phyloP scores from a whole-genome alignment of 2,329 filamentous ascomycete genomes.

The Colletotrichum brevisporum region DNA sequence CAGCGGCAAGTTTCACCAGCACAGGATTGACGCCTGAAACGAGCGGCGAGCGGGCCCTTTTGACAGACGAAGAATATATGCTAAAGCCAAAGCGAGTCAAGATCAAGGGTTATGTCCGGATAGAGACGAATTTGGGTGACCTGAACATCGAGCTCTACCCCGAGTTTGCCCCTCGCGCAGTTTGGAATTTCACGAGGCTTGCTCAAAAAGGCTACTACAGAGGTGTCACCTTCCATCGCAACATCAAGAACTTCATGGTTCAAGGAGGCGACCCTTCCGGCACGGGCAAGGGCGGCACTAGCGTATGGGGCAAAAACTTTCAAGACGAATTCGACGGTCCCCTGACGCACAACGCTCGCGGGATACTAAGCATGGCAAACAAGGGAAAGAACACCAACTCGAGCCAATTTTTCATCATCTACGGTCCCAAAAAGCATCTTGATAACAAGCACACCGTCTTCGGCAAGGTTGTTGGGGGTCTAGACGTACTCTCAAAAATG shows the following conservation, averaged over 20 bases:
- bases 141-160: constrained; percentile 91
- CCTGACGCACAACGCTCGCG: constrained; percentile 83
- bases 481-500: constrained; percentile 79
- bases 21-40: constrained; percentile 95
- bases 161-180: constrained; percentile 90
- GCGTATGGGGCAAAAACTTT: constrained; percentile 95
- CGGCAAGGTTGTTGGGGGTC: constrained; percentile 83
- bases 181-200: constrained; percentile 96
- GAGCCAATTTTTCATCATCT: constrained; percentile 94
- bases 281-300: constrained; percentile 89
- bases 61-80: constrained; percentile 98
- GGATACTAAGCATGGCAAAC: constrained; percentile 94
- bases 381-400: constrained; percentile 99
- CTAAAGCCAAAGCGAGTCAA: constrained; percentile 91
- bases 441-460: constrained; percentile 99
- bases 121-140: constrained; percentile 87
- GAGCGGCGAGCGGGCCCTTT: constrained; percentile 84
- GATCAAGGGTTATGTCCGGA: constrained; percentile 89
- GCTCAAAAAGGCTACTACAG: constrained; percentile 93
- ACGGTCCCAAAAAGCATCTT: constrained; percentile 86
- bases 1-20: constrained; percentile 94
- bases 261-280: constrained; percentile 96
- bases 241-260: constrained; percentile 97
- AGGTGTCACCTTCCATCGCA: constrained; percentile 88
- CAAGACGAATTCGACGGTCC: constrained; percentile 94